A percentile compares a stretch with the other conserved stretches of the same genome.
phyloP scores from a whole-genome alignment of 164 flowering plant genomes.

The Chimonanthus praecox region DNA sequence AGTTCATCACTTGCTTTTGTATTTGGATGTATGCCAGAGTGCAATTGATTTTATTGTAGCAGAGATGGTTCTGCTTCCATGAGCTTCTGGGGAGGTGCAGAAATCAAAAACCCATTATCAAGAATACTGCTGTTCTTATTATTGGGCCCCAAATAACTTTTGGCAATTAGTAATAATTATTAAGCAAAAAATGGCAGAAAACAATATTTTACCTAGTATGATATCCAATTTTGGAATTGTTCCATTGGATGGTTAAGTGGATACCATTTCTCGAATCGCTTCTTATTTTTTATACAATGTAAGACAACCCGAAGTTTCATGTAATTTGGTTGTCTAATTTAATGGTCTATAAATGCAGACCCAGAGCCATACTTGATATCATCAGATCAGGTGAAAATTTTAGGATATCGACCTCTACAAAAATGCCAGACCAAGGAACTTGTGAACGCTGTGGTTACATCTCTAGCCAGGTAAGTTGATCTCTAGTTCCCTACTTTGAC shows the following conservation, averaged over 20 bases:
- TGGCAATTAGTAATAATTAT: background rate
- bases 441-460: slow-evolving; percentile 98
- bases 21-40: background rate
- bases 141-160: background rate
- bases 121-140: background rate
- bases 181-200: background rate
- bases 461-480: slow-evolving; percentile 75
- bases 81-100: background rate
- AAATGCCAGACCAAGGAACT: slow-evolving; percentile 98
- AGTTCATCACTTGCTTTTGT: background rate
- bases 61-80: background rate
- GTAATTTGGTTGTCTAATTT: background rate
- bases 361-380: slow-evolving; percentile 93
- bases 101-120: background rate
- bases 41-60: background rate
- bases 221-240: background rate
- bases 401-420: slow-evolving; percentile 79
- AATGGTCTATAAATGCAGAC: slow-evolving; percentile 42
- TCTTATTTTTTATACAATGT: background rate
- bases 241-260: background rate
- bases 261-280: background rate
- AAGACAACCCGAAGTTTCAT: background rate
- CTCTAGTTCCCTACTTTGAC: background rate
- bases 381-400: slow-evolving; percentile 88
- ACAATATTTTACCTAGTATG: background rate